Base-by-base conservation (phyloP, 1,139 yeast genomes). In the Lodderomyces beijingensis region DNA sequence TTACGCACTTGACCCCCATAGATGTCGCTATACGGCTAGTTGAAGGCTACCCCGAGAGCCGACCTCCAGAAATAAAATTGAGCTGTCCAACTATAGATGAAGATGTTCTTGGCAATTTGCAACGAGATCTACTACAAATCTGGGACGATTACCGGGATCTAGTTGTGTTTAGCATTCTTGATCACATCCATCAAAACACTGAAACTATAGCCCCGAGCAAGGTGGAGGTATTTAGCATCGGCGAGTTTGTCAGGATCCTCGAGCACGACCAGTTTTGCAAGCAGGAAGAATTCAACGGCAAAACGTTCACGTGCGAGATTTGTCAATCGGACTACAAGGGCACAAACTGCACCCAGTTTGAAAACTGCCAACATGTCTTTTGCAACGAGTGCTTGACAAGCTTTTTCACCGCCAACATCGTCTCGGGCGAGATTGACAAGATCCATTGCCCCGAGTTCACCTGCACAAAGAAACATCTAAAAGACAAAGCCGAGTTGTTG, bases 391-490 rank as follows among this genome's bases (percentile, higher is more conserved):
- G 88, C 44, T 52, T 78, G 3, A 39, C 38, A 10, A 71, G 62
- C 7, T 79, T 71, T 45, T 75, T 70, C 40, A 40, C 52, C 1
- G 56, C 68, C 2, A 54, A 63, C 34, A 76, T 80, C 11, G 49
- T 50, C 2, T 57, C 66, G 13, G 86, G 84, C 1, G 74, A 72
- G 22, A 63, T 77, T 3, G 65, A 65, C 11, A 71, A 62, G 34
- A 63, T 80, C 0, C 77, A 76, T 42, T 80, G 88, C 46, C 86
- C 87, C 0, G 67, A 74, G 30, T 72, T 65, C 42, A 64, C 62
- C 22, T 74, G 77, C 42, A 58, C 71, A 2, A 60, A 58, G 37
- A 25, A 40, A 22, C 36, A 48, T 35, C 9, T 35, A 4, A 30
- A 41, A 10, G 33, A 33, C 7, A 44, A 51, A 16, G 50, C 49